Base-by-base conservation (phyloP, 2,329 filamentous ascomycete species). In the Fusarium sulawesiense region DNA sequence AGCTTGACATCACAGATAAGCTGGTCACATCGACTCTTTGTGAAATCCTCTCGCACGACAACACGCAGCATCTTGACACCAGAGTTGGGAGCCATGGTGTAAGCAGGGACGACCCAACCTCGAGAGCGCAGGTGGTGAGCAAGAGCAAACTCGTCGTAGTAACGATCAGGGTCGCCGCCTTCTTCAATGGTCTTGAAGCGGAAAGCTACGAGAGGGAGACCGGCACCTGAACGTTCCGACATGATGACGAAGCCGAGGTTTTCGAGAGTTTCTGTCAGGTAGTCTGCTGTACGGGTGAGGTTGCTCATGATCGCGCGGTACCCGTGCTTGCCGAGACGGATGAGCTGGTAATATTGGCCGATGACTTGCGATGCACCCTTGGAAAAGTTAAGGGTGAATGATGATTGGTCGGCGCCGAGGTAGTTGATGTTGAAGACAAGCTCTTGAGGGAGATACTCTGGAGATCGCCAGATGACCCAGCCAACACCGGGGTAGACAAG, bases 351-450 rank as follows among this genome's bases (percentile, higher is more conserved):
- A 84, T 98, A 98, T 82, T 98, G 95, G 29, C 93, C 95, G 67
- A 98, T 97, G 76, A 98, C 93, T 78, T 98, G 94, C 8, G 92
- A 93, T 14, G 95, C 95, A 60, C 94, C 94, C 80, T 97, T 97
- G 78, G 93, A 97, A 85, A 98, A 98, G 86, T 98, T 98, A 64
- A 98, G 89, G 0, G 95, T 98, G 83, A 98, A 98, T 5, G 93
- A 97, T 4, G 94, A 92, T 80, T 98, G 95, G 78, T 98, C 93
- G 13, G 95, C 94, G 51, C 95, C 95, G 8, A 98, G 91, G 83
- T 98, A 98, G 87, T 98, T 98, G 87, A 98, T 98, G 86, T 97
- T 98, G 88, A 98, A 98, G 75, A 98, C 93, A 23, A 98, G 90
- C 76, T 98, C 94, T 78, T 95, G 87, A 10, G 95, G 95, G 4